These are phyloP conservation scores for Saturnispora mendoncae DNA, from an alignment of 805 yeast species.

Conservation along the genomic window DNA sequence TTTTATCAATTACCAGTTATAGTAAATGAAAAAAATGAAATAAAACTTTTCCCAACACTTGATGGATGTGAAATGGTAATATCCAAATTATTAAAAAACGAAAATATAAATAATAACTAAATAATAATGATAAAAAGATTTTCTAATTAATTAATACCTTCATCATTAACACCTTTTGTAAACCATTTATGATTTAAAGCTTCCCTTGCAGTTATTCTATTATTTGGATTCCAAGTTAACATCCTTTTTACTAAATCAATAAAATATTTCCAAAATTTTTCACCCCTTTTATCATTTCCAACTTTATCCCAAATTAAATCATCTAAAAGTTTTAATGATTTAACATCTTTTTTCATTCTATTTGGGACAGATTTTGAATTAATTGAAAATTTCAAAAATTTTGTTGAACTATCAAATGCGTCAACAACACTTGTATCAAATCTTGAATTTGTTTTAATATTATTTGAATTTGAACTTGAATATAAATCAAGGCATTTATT, in stretches of 20 bases:
- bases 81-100: neutral
- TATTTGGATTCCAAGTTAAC: slow-evolving; percentile 41
- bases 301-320: slow-evolving; percentile 24
- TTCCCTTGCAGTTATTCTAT: slow-evolving; percentile 43
- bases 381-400: slow-evolving; percentile 28
- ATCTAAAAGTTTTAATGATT: slow-evolving; percentile 23
- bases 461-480: slow-evolving; percentile 14
- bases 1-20: slow-evolving; percentile 6
- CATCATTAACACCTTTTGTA: slow-evolving; percentile 49
- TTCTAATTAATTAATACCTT: slow-evolving; percentile 28
- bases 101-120: neutral
- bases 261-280: slow-evolving; percentile 77
- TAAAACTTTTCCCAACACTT: slow-evolving; percentile 6
- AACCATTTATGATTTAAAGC: slow-evolving; percentile 71
- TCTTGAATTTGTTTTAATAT: slow-evolving; percentile 9
- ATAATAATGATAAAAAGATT: neutral
- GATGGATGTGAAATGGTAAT: neutral
- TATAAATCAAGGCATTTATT: slow-evolving; percentile 24
- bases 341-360: slow-evolving; percentile 31
- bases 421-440: slow-evolving; percentile 21
- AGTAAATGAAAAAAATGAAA: neutral
- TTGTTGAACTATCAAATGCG: slow-evolving; percentile 26
- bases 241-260: slow-evolving; percentile 41
- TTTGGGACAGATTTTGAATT: slow-evolving; percentile 25
- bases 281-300: slow-evolving; percentile 38